Evolutionary conservation across 805 yeast species (phyloP).

Genomic region (Saccharomycopsis fermentans): DNA sequence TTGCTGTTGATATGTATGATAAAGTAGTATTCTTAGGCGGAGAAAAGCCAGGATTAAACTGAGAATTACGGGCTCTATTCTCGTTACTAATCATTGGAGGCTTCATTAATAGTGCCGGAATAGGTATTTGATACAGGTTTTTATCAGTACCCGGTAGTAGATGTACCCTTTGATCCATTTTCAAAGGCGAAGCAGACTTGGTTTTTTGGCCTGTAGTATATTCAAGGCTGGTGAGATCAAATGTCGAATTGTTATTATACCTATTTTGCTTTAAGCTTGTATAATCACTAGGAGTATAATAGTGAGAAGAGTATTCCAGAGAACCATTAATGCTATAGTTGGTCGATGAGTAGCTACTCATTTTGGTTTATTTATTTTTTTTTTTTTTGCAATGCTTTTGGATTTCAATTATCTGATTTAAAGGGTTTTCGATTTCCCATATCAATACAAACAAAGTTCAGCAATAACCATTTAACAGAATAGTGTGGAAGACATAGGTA

Average conservation of each 20-base stretch:
- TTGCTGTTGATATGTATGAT: neutral
- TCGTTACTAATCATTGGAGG: conserved; percentile 15
- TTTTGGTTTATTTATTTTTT: neutral
- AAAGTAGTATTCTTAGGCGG: neutral
- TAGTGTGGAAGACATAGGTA: neutral
- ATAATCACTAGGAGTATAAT: neutral
- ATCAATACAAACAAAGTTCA: too few species aligned
- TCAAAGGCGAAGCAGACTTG: conserved; percentile 8
- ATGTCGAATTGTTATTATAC: conserved; percentile 1
- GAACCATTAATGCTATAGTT: neutral
- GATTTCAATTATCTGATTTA: neutral
- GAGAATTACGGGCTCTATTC: neutral
- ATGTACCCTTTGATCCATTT: conserved; percentile 1
- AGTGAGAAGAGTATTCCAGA: neutral
- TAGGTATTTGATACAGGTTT: conserved; percentile 10
- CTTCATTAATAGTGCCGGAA: conserved; percentile 7
- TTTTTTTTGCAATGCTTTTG: neutral
- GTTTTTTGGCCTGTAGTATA: conserved; percentile 1
- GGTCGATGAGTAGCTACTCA: neutral
- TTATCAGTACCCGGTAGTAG: conserved; percentile 1
- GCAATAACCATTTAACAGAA: too few species aligned
- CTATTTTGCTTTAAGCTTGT: neutral
- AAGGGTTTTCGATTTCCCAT: too few species aligned
- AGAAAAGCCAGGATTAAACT: neutral
- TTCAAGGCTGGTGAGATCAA: conserved; percentile 7